A percentile compares a stretch with the other conserved stretches of the same genome.
These are phyloP conservation scores for Cucurbita argyrosperma DNA, from an alignment of 306 rosid genomes.

Conservation along the genomic window DNA sequence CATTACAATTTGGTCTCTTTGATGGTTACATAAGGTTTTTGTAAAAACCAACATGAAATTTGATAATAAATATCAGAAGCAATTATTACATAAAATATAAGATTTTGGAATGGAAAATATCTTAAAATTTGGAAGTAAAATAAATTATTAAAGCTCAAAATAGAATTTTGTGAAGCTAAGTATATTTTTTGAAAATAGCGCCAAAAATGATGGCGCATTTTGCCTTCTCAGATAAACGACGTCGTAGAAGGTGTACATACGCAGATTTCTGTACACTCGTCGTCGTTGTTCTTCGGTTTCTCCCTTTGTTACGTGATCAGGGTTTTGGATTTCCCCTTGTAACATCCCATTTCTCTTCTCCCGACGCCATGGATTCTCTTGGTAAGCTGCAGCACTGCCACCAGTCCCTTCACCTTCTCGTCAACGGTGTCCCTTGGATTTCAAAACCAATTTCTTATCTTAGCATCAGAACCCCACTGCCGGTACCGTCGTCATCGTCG, in stretches of 20 bases:
- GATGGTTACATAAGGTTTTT: not conserved
- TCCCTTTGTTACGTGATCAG: not conserved
- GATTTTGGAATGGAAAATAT: not conserved
- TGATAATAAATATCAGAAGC: not conserved
- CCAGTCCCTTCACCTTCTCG: slow-evolving; percentile 31
- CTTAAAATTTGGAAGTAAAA: not conserved
- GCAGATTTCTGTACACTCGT: not conserved
- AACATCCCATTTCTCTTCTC: not conserved
- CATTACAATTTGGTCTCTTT: no score
- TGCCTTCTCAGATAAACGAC: not conserved
- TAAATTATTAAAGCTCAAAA: no score
- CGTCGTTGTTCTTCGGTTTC: not conserved
- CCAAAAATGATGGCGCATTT: not conserved
- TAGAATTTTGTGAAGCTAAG: not conserved
- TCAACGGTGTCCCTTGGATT: slow-evolving; percentile 26
- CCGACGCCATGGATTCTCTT: slow-evolving; percentile 41
- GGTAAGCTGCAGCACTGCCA: slow-evolving; percentile 19
- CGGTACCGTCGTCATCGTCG: slow-evolving; percentile 4
- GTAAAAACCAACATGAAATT: not conserved
- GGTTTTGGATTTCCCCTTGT: slow-evolving; percentile 8
- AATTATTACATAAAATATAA: not conserved
- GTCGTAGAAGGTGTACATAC: not conserved
- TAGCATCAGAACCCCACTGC: slow-evolving; percentile 13
- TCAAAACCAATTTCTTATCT: slow-evolving; percentile 19
- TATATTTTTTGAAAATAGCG: not conserved